phyloP scores from a whole-genome alignment of 2,329 filamentous ascomycete genomes.

The Epichloe sylvatica region DNA sequence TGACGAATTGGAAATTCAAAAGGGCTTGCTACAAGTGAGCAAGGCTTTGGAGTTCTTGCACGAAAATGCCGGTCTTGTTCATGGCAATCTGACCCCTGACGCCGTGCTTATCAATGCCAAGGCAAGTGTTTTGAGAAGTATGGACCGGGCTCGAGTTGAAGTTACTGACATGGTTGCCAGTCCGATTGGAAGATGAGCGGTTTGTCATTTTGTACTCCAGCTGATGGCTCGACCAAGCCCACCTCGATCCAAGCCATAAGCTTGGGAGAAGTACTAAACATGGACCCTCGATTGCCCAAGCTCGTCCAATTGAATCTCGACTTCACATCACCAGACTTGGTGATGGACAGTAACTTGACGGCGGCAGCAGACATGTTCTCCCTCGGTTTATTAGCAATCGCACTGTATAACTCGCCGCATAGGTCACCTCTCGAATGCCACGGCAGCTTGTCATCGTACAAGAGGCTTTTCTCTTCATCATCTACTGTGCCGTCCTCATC shows the following conservation, averaged over 20 bases:
- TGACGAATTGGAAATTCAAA: conserved; percentile 95
- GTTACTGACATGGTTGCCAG: conserved; percentile 23
- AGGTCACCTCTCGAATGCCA: conserved; percentile 72
- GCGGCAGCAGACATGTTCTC: conserved; percentile 85
- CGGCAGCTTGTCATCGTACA: conserved; percentile 70
- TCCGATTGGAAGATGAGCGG: conserved; percentile 98
- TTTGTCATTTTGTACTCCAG: conserved; percentile 75
- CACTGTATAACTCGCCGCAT: conserved; percentile 92
- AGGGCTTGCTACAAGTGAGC: conserved; percentile 81
- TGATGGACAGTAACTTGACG: conserved; percentile 79
- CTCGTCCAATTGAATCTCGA: conserved; percentile 83
- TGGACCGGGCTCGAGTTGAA: not conserved
- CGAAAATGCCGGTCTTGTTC: conserved; percentile 84
- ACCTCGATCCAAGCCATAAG: conserved; percentile 68
- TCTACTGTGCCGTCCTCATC: conserved; percentile 62
- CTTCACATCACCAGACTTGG: conserved; percentile 88
- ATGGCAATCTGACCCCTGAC: conserved; percentile 83
- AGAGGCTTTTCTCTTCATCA: conserved; percentile 65
- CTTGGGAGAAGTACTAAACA: conserved; percentile 69
- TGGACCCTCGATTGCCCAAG: conserved; percentile 69
- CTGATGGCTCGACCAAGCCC: conserved; percentile 58
- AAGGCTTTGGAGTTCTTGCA: conserved; percentile 93
- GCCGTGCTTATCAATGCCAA: conserved; percentile 90
- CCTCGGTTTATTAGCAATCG: conserved; percentile 72
- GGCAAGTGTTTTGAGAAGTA: conserved; percentile 29